A percentile compares a stretch with the other conserved stretches of the same genome.
Evolutionary conservation across 2,329 filamentous ascomycete species (phyloP).

Genomic region (Chaetomium strumarium): DNA sequence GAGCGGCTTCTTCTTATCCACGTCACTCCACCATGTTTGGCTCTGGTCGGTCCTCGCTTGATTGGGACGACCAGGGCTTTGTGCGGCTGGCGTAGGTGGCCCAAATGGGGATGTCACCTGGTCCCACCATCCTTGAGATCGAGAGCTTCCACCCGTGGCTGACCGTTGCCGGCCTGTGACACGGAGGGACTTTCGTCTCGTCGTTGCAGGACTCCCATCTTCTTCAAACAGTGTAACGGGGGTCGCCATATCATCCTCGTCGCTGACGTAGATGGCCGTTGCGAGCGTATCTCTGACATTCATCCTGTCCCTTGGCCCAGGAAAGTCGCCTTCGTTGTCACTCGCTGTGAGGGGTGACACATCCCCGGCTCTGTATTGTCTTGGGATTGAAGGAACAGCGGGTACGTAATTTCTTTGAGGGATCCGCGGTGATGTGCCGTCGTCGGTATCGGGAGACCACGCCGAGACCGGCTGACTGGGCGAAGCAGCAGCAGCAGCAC

Average conservation of each 20-base stretch:
- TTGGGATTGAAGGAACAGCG: constrained; percentile 55
- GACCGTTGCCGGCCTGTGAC: constrained; percentile 32
- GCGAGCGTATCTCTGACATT: constrained; percentile 14
- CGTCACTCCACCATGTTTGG: constrained; percentile 36
- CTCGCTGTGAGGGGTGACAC: constrained; percentile 24
- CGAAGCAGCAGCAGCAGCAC: constrained; percentile 30
- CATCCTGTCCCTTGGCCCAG: constrained; percentile 2
- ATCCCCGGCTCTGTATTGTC: constrained; percentile 18
- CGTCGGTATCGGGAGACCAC: constrained; percentile 58
- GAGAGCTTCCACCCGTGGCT: constrained; percentile 48
- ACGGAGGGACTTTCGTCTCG: constrained; percentile 34
- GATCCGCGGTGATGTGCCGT: constrained; percentile 37
- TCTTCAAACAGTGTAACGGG: constrained; percentile 67
- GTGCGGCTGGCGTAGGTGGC: constrained; percentile 36
- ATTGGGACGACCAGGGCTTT: constrained; percentile 33
- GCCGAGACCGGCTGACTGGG: constrained; percentile 40
- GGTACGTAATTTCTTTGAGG: constrained; percentile 38
- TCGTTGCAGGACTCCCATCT: constrained; percentile 46
- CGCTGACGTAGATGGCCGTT: constrained; percentile 30
- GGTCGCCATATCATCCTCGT: constrained; percentile 47
- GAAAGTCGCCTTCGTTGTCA: constrained; percentile 42
- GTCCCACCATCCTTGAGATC: constrained; percentile 71
- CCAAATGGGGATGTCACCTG: constrained; percentile 66
- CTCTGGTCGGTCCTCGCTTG: constrained; percentile 26
- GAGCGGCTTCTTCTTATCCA: constrained; percentile 15